These are phyloP conservation scores for Fusarium foetens DNA, from an alignment of 2,329 filamentous ascomycete genomes.

Conservation along the genomic window DNA sequence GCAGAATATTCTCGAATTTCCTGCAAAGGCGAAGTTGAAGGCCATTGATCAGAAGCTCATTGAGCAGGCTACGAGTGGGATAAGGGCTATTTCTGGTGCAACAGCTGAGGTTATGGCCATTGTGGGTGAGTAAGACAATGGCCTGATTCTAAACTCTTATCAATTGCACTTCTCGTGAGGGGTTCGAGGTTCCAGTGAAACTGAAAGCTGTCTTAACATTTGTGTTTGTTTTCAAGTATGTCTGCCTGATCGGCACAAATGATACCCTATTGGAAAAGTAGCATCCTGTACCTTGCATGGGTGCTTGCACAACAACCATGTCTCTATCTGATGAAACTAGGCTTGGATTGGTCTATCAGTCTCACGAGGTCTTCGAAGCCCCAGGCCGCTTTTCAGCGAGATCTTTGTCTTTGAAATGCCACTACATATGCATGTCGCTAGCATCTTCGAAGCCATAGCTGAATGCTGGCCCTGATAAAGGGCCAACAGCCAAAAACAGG, in stretches of 20 bases:
- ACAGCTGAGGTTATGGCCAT: background rate
- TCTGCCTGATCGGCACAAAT: background rate
- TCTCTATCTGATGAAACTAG: background rate
- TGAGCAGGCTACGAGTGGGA: background rate
- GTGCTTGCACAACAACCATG: background rate
- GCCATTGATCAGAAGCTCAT: background rate
- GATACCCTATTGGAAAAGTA: background rate
- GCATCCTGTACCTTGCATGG: background rate
- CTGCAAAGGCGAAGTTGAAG: background rate
- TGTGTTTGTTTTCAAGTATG: background rate
- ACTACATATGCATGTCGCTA: background rate
- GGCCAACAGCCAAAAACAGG: background rate
- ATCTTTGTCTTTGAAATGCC: background rate
- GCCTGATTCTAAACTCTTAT: background rate
- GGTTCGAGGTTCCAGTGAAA: background rate
- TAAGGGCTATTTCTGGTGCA: background rate
- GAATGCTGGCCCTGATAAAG: background rate
- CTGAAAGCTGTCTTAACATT: background rate
- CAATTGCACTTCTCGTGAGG: background rate
- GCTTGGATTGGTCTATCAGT: background rate
- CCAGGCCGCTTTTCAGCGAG: background rate
- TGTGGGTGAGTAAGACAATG: background rate
- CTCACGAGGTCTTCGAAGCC: background rate
- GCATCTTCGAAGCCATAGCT: background rate
- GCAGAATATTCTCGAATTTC: background rate